These are phyloP conservation scores for Dryas alaskensis DNA, from an alignment of 306 rosid species.

Conservation along the genomic window DNA sequence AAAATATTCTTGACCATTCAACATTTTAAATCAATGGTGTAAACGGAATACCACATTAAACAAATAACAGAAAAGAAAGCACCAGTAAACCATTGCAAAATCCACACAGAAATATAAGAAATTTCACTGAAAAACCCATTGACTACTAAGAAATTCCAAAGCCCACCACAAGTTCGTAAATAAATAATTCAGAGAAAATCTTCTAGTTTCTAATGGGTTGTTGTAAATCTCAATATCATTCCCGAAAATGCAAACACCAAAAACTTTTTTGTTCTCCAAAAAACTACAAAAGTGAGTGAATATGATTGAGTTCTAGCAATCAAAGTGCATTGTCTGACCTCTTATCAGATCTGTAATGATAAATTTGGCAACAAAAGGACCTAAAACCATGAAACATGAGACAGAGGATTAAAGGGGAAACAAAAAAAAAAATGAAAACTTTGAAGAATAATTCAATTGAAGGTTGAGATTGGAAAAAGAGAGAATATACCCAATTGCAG, in stretches of 20 bases:
- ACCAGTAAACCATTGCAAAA: neutral
- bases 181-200: neutral
- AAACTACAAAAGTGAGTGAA: neutral
- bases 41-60: neutral
- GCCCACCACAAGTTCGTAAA: neutral
- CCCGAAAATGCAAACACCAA: neutral
- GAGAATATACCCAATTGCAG: constrained; percentile 5
- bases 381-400: constrained; percentile 4
- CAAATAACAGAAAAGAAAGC: neutral
- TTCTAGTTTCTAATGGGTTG: neutral
- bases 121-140: neutral
- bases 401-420: neutral
- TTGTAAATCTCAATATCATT: neutral
- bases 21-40: neutral
- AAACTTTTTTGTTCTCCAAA: neutral
- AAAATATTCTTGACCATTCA: neutral
- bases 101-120: neutral
- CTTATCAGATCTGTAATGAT: constrained; percentile 31
- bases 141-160: neutral
- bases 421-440: neutral
- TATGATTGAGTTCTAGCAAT: neutral
- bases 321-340: constrained; percentile 18
- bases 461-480: constrained; percentile 6
- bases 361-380: constrained; percentile 11
- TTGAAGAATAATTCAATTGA: neutral